Evolutionary conservation across 139 green algal genomes (phyloP).

Genomic region (Coelastrella sp.): DNA sequence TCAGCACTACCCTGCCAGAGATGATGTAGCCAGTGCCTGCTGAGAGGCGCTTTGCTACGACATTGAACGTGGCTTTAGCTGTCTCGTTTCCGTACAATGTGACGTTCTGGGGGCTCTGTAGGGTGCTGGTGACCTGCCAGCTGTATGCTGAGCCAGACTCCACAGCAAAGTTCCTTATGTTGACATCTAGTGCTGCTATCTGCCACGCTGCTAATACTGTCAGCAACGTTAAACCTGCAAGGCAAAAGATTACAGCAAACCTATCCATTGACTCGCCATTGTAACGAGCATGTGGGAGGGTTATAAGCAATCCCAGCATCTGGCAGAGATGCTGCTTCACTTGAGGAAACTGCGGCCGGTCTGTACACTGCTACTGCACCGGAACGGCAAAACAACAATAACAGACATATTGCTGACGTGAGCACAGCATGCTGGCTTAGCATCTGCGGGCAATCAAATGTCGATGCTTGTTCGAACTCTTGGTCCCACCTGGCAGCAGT

Average conservation of each 20-base stretch:
- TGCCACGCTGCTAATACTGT: background rate
- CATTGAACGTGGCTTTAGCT: background rate
- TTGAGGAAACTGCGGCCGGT: too few relatives aligned
- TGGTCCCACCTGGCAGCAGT: background rate
- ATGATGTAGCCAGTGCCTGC: background rate
- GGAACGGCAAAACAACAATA: too few relatives aligned
- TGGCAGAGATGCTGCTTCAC: too few relatives aligned
- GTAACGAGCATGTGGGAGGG: background rate
- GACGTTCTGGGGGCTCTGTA: background rate
- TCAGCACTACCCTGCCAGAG: slow-evolving; percentile 5
- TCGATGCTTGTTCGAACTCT: background rate
- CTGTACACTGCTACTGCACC: too few relatives aligned
- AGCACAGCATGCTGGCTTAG: background rate
- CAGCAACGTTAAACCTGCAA: slow-evolving; percentile 4
- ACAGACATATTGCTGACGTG: too few relatives aligned
- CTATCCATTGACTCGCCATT: background rate
- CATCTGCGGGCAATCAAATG: background rate
- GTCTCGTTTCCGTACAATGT: too few relatives aligned
- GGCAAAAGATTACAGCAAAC: background rate
- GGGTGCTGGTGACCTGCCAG: slow-evolving; percentile 10
- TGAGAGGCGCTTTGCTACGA: background rate
- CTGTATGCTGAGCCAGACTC: slow-evolving; percentile 8
- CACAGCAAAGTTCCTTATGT: background rate
- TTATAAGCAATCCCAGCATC: background rate
- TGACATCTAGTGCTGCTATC: background rate